Percentiles rank a stretch among this genome's conserved stretches.
Evolutionary conservation across 192 early-diverging fungal genomes (phyloP).

Genomic region (Phlyctochytrium arcticum): DNA sequence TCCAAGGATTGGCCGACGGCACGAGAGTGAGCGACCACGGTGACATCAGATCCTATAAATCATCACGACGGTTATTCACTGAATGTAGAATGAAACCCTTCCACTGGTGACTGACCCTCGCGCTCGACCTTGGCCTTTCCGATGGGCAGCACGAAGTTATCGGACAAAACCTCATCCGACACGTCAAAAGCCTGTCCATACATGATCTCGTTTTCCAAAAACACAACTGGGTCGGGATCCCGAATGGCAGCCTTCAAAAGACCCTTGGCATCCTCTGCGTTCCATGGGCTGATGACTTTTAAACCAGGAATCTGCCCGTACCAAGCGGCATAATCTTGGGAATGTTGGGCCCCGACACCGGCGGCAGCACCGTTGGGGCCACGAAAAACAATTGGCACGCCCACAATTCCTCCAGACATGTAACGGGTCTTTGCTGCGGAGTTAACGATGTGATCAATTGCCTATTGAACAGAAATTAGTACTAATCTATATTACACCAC

Average conservation of each 20-base stretch:
- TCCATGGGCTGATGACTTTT: slow-evolving; percentile 95
- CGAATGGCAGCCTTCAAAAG: slow-evolving; percentile 97
- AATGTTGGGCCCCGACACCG: slow-evolving; percentile 97
- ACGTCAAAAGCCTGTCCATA: slow-evolving; percentile 89
- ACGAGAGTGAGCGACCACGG: slow-evolving; percentile 91
- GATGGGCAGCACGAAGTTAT: slow-evolving; percentile 86
- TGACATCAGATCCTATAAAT: slow-evolving; percentile 59
- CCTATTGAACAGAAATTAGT: slow-evolving; percentile 37
- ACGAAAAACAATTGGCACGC: slow-evolving; percentile 95
- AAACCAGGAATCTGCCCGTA: slow-evolving; percentile 93
- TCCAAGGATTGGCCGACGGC: slow-evolving; percentile 80
- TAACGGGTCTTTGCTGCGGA: slow-evolving; percentile 97
- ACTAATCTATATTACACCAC: neutral
- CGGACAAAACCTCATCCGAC: slow-evolving; percentile 63
- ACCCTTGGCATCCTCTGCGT: slow-evolving; percentile 95
- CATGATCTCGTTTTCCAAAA: slow-evolving; percentile 97
- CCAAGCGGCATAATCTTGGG: slow-evolving; percentile 98
- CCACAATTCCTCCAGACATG: slow-evolving; percentile 88
- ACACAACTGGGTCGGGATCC: slow-evolving; percentile 95
- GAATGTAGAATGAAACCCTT: neutral
- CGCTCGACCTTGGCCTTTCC: slow-evolving; percentile 93
- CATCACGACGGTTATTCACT: neutral
- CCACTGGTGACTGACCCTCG: slow-evolving; percentile 35
- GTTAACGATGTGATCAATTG: slow-evolving; percentile 99
- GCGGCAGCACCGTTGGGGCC: slow-evolving; percentile 98